Base-by-base conservation (phyloP, 1,284 basidiomycete species). In the Tilletia walkeri region DNA sequence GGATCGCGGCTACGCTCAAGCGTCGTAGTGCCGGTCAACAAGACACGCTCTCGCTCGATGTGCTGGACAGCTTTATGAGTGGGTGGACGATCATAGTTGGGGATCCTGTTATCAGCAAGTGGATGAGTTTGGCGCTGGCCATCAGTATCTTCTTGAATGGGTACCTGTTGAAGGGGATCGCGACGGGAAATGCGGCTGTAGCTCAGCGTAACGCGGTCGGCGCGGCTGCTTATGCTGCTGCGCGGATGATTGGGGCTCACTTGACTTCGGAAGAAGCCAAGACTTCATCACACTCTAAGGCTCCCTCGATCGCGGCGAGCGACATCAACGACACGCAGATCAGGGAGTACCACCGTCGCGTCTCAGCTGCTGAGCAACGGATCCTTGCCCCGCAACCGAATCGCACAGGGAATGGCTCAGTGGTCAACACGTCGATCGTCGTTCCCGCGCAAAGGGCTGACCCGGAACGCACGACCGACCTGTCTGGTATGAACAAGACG, bases 61-160 rank as follows among this genome's bases (percentile, higher is more conserved):
- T 86, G 50, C 86, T 96, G 73, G 94, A 96, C 75, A 88, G 89
- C 73, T 94, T 96, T 86, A 93, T 97, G 91, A 89, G 89, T 50
- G 88, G 89, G n/a, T 98, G 95, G 95, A 93, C 93, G 7, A 86
- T 87, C n/a, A 89, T 98, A 74, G 94, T 97, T 68, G 94, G 94
- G 41, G 95, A 99, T 82, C 95, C 95, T 0, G 89, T 98, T 69
- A 86, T 99, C 76, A 91, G 90, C 80, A 99, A 99, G 86, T 96
- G 93, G 92, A 95, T 99, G 92, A 97, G 69, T 87, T 69, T 94
- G 68, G 87, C 92, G 18, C 89, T 99, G 45, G 91, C 90, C 2
- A 88, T 95, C 76, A 93, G 91, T 74, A 90, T 99, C 74, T 89
- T 91, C 73, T 87, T 99, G 74, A 99, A 99, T 79, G 94, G 94